These are phyloP conservation scores for Pyrenophora seminiperda DNA, from an alignment of 2,329 filamentous ascomycete species.

Conservation along the genomic window DNA sequence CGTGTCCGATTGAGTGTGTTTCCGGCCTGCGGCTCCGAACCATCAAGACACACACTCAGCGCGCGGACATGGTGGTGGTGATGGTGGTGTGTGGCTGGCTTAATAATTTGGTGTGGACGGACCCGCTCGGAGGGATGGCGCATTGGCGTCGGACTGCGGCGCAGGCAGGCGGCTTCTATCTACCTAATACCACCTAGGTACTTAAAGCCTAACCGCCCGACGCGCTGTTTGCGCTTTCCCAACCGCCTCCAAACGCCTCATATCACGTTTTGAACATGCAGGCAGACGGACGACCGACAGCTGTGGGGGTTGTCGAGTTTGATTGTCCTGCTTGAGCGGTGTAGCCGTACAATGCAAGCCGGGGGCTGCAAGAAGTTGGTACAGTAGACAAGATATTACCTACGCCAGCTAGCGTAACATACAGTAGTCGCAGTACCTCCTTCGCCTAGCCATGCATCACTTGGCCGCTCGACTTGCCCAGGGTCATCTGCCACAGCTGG, in stretches of 20 bases:
- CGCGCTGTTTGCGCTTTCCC: constrained; percentile 7
- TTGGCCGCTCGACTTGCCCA: constrained; percentile 8
- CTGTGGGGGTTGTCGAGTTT: not conserved
- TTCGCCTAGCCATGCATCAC: constrained; percentile 5
- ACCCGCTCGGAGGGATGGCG: constrained; percentile 7
- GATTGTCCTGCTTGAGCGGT: constrained; percentile 14
- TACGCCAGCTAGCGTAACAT: constrained; percentile 2
- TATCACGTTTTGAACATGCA: too few species aligned
- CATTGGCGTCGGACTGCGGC: constrained; percentile 6
- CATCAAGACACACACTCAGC: constrained; percentile 10
- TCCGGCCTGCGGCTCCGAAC: constrained; percentile 14
- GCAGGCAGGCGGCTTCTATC: constrained; percentile 6
- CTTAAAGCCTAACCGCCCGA: constrained; percentile 16
- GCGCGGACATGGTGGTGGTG: too few species aligned
- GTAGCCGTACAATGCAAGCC: constrained; percentile 11
- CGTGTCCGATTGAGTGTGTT: not conserved
- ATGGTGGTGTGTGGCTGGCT: constrained; percentile 13
- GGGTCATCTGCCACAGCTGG: constrained; percentile 13
- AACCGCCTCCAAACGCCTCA: too few species aligned
- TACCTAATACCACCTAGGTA: not conserved
- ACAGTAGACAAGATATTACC: not conserved
- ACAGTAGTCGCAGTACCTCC: constrained; percentile 1
- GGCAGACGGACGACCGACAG: constrained; percentile 2
- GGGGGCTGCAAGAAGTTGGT: not conserved
- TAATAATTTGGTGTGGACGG: constrained; percentile 12